Evolutionary conservation across 495 filamentous ascomycete species (phyloP), one percentile per base, ranked within the genome.

Genomic region (Penicillium ochrochloron): DNA sequence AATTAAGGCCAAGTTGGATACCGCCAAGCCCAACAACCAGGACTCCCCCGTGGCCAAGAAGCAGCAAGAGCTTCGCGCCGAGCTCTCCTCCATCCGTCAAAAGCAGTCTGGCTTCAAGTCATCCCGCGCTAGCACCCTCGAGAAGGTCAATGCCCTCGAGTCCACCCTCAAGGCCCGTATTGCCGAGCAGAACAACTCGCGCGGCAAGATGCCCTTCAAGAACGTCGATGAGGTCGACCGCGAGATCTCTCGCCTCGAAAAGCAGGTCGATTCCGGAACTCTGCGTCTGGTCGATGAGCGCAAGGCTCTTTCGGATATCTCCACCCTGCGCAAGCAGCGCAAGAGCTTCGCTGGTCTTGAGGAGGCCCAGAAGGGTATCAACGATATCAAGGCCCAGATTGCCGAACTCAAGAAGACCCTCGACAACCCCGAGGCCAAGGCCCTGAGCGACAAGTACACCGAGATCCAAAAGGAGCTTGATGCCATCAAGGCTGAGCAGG

Each of bases 201-300:
- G 89, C 48, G 84, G 84, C 71, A 88, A 88, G 72, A 85, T 97
- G 59, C 77, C 84, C 25, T 98, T 89, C 85, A 96, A 93, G 85
- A 91, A 79, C 64, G 86, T 90, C 57, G 94, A 94, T 39, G 95
- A 98, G 44, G 79, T 98, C 55, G 93, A 98, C 75, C 82, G 81
- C 23, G 86, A 92, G 74, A 94, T 99, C 66, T 81, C 86, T 34
- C 82, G 81, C 17, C 87, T 97, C 52, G 92, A 97, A 60, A 88
- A 88, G 76, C 84, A 92, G 61, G 93, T 97, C 61, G 90, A 95
- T 75, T 84, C 86, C 54, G 92, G 94, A 51, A 90, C 84, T 66
- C 90, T 98, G 89, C 95, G 92, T 70, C 76, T 99, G 60, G 96
- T 97, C 5, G 95, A 98, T 64, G 96, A 98, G 86, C 94, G 92